Evolutionary conservation across 805 yeast genomes (phyloP).

Genomic region (Spathaspora passalidarum): DNA sequence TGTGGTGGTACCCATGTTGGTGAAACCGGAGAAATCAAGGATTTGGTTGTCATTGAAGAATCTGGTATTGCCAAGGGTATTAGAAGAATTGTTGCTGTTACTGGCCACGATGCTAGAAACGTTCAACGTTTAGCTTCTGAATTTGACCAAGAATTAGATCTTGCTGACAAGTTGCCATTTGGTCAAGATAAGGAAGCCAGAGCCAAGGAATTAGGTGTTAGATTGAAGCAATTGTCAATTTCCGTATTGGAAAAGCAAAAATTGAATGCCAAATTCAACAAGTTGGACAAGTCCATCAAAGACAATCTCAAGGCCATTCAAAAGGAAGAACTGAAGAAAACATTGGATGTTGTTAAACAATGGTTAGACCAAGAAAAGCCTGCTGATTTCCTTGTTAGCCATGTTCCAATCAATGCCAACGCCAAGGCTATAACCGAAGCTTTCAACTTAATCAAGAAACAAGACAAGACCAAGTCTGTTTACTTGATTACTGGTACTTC

Average conservation of each 20-base stretch:
- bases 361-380: slow-evolving; percentile 57
- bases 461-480: slow-evolving; percentile 68
- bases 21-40: slow-evolving; percentile 90
- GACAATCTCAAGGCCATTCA: slow-evolving; percentile 86
- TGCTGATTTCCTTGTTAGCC: slow-evolving; percentile 62
- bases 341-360: slow-evolving; percentile 70
- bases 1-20: slow-evolving; percentile 99
- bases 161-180: slow-evolving; percentile 61
- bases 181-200: slow-evolving; percentile 77
- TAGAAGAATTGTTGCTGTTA: slow-evolving; percentile 95
- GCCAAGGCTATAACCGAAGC: slow-evolving; percentile 96
- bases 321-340: slow-evolving; percentile 81
- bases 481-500: slow-evolving; percentile 74
- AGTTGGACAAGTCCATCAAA: slow-evolving; percentile 80
- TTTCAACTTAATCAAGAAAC: slow-evolving; percentile 75
- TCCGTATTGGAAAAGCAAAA: slow-evolving; percentile 77
- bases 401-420: slow-evolving; percentile 69
- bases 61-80: slow-evolving; percentile 98
- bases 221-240: slow-evolving; percentile 75
- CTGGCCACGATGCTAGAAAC: slow-evolving; percentile 86
- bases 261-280: slow-evolving; percentile 69
- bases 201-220: slow-evolving; percentile 81
- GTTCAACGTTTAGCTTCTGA: slow-evolving; percentile 83
- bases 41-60: slow-evolving; percentile 87
- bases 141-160: slow-evolving; percentile 58